Conservation (phyloP, 176 grass and related monocot genomes). For the Chloris gayana region DNA sequence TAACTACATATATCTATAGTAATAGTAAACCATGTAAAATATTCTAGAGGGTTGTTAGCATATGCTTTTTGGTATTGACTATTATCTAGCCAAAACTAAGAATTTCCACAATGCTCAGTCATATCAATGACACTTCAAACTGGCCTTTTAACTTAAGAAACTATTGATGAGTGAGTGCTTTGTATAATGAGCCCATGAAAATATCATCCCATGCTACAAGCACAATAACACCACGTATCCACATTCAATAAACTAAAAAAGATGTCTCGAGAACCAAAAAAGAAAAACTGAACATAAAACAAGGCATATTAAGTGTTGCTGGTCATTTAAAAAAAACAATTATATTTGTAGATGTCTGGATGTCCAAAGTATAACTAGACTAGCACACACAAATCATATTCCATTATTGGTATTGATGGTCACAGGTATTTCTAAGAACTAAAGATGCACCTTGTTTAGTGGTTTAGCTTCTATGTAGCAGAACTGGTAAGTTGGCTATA, state of each 20-base stretch:
- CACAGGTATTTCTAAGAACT: slow-evolving; percentile 20
- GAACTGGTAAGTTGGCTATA: slow-evolving; percentile 6
- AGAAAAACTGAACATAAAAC: neutral
- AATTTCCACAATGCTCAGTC: neutral
- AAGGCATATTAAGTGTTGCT: neutral
- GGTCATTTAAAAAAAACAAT: neutral
- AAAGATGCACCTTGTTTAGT: slow-evolving; percentile 19
- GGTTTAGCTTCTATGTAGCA: slow-evolving; percentile 4
- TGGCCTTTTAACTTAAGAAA: slow-evolving; percentile 11
- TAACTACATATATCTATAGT: neutral
- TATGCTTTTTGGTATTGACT: neutral
- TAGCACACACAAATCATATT: slow-evolving; percentile 10
- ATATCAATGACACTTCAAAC: neutral
- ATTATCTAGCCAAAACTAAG: neutral
- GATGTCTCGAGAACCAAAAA: neutral
- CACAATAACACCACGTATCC: neutral
- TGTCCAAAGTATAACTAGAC: slow-evolving; percentile 33
- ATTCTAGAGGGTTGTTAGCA: neutral
- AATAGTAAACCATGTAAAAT: neutral
- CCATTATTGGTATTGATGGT: slow-evolving; percentile 23
- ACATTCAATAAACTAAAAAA: neutral
- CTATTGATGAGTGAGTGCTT: neutral
- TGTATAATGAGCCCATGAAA: slow-evolving; percentile 2
- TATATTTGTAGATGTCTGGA: neutral
- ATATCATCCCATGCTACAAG: neutral